Percentiles rank a stretch among this genome's conserved stretches.
These are phyloP conservation scores for Blastobotrys ciferrii DNA, from an alignment of 1,139 yeast genomes.

Conservation along the genomic window DNA sequence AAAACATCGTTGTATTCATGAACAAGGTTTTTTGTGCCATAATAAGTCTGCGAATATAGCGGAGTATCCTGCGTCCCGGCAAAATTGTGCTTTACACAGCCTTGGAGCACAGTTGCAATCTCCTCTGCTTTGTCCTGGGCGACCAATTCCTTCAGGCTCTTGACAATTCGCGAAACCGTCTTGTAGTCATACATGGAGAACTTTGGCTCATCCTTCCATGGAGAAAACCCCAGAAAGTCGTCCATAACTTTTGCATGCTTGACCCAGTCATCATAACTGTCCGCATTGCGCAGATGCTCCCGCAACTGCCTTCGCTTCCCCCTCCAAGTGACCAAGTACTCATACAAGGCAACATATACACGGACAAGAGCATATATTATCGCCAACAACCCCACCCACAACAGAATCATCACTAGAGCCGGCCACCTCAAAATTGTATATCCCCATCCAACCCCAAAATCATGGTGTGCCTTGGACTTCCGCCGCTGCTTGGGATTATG, in stretches of 20 bases:
- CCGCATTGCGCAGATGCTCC: slow-evolving; percentile 48
- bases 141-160: slow-evolving; percentile 45
- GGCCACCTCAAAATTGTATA: slow-evolving; percentile 68
- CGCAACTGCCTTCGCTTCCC: slow-evolving; percentile 56
- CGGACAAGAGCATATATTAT: slow-evolving; percentile 53
- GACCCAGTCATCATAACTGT: slow-evolving; percentile 61
- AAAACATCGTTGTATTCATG: slow-evolving; percentile 57
- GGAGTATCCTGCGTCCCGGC: slow-evolving; percentile 67
- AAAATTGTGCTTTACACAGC: slow-evolving; percentile 68
- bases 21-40: slow-evolving; percentile 67
- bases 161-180: slow-evolving; percentile 52
- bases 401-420: slow-evolving; percentile 47
- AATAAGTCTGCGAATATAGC: slow-evolving; percentile 70
- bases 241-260: slow-evolving; percentile 58
- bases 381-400: slow-evolving; percentile 56
- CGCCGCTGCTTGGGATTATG: slow-evolving; percentile 14
- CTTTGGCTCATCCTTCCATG: slow-evolving; percentile 62
- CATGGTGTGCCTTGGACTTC: too few relatives aligned
- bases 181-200: slow-evolving; percentile 70
- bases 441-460: slow-evolving; percentile 41
- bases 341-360: slow-evolving; percentile 62
- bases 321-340: slow-evolving; percentile 50
- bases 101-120: slow-evolving; percentile 56
- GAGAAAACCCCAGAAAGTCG: slow-evolving; percentile 53
- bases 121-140: slow-evolving; percentile 43